Conservation (phyloP, 768 basidiomycete species). For the Psilocybe cubensis region DNA sequence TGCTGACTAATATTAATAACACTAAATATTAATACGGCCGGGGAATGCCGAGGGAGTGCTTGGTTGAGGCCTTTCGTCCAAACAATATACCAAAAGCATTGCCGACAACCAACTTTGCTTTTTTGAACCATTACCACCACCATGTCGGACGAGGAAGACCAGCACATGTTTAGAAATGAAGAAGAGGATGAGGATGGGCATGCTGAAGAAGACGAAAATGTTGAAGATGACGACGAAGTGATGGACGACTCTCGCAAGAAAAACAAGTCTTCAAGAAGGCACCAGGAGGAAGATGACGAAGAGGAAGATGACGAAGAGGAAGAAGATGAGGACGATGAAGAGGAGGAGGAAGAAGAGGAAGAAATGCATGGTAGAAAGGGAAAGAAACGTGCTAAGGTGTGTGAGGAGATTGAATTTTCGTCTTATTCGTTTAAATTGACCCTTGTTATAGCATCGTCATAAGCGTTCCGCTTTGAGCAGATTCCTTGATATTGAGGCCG, state of each 20-base stretch:
- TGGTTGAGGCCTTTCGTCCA: conserved; percentile 12
- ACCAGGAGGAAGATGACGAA: conserved; percentile 9
- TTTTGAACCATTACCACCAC: conserved; percentile 24
- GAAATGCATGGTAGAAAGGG: conserved; percentile 53
- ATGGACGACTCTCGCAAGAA: conserved; percentile 40
- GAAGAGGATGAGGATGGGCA: conserved; percentile 36
- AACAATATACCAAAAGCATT: conserved; percentile 10
- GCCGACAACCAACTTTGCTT: conserved; percentile 1
- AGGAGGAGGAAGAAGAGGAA: conserved; percentile 57
- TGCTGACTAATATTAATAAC: no score
- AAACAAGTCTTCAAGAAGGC: conserved; percentile 28
- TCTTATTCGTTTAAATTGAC: conserved; percentile 6
- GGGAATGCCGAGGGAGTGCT: neutral
- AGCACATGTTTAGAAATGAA: conserved; percentile 43
- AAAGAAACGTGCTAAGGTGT: conserved; percentile 66
- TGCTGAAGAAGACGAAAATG: conserved; percentile 40
- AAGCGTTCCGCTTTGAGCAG: conserved; percentile 68
- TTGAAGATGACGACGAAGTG: conserved; percentile 45
- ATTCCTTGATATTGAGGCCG: conserved; percentile 96
- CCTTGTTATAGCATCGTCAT: conserved; percentile 56
- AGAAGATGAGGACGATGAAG: conserved; percentile 44
- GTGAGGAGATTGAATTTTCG: conserved; percentile 16
- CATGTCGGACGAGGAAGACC: conserved; percentile 52
- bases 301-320: conserved; percentile 28
- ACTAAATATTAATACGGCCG: no score